Evolutionary conservation across 2,329 filamentous ascomycete species (phyloP), one percentile per base, ranked within the genome.

Genomic region (Diplodia sapinea): DNA sequence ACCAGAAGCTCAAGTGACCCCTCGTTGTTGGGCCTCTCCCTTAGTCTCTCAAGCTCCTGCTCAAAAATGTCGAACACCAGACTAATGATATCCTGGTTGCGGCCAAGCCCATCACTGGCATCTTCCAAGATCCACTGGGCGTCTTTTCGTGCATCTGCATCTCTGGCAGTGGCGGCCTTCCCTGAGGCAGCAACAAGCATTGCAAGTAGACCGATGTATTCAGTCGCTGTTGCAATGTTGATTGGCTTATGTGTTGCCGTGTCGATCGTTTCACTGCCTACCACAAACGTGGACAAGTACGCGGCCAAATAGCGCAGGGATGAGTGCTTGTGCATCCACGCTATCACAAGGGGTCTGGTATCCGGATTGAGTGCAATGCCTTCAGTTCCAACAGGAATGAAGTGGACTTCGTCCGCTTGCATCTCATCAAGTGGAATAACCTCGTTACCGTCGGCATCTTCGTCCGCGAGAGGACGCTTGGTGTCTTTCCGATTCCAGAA

Each of bases 61-160:
- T 98, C 95, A 72, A 98, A 89, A 1, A 94, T 92, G 69, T 96
- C 91, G 72, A 93, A 91, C 33, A 98, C 82, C 51, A 97, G 87
- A 12, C 87, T 88, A 64, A 96, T 86, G 64, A 98, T 89, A 76
- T 97, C 94, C 67, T 82, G 79, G 65, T 86, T 88, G 43, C 86
- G 82, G 29, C 81, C 80, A 6, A 86, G 73, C 11, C 82, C 80
- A 71, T 83, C 81, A 68, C 83, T 84, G 15, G 84, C 77, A 71
- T 83, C 79, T 67, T 82, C 82, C 33, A 87, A 73, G 49, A 87
- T 78, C 36, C 76, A 77, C 65, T 80, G 81, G 23, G 81, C 80
- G 40, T 78, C 76, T n/a, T 73, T 71, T 67, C 74, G 67, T 71
- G 65, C 50, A 20, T 70, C 15, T 26, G 40, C 47, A 20, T 67